A percentile compares a stretch with the other conserved stretches of the same genome.
These are phyloP conservation scores for Phytophthora hibernalis DNA, from an alignment of 352 stramenopile genomes.

Conservation along the genomic window DNA sequence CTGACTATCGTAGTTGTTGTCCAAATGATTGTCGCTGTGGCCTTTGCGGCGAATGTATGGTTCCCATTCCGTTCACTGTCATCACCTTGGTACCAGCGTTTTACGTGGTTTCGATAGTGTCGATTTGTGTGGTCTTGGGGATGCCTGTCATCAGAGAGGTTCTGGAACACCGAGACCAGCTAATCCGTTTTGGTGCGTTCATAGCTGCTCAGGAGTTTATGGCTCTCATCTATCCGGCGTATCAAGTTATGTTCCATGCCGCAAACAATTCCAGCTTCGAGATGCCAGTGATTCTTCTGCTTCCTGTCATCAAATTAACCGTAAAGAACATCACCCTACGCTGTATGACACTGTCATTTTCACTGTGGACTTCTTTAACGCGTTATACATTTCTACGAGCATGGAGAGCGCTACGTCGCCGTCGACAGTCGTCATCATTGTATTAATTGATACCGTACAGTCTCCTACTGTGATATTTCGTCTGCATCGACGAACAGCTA, in stretches of 20 bases:
- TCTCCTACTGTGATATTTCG: conserved; percentile 18
- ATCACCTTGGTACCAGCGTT: conserved; percentile 25
- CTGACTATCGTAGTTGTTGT: neutral
- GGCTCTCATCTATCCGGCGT: conserved; percentile 24
- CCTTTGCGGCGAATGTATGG: conserved; percentile 21
- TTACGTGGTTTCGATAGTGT: conserved; percentile 6
- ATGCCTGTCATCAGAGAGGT: conserved; percentile 16
- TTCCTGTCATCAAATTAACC: conserved; percentile 34
- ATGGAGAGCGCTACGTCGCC: conserved; percentile 34
- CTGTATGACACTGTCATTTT: conserved; percentile 36
- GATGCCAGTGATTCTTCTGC: conserved; percentile 27
- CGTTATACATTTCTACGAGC: conserved; percentile 31
- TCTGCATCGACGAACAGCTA: conserved; percentile 10
- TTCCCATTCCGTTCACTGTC: conserved; percentile 37
- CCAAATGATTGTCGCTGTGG: conserved; percentile 15
- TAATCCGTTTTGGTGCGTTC: conserved; percentile 15
- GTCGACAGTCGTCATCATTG: conserved; percentile 29
- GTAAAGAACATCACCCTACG: conserved; percentile 36
- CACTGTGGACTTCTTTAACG: conserved; percentile 42
- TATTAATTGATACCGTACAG: conserved; percentile 32
- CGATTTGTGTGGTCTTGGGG: conserved; percentile 4
- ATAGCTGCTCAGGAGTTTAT: conserved; percentile 23
- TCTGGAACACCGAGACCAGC: conserved; percentile 2
- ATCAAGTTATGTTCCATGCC: conserved; percentile 25
- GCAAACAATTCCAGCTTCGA: conserved; percentile 16